Evolutionary conservation across 2,329 filamentous ascomycete genomes (phyloP).

Genomic region (Neofusicoccum umdonicola): DNA sequence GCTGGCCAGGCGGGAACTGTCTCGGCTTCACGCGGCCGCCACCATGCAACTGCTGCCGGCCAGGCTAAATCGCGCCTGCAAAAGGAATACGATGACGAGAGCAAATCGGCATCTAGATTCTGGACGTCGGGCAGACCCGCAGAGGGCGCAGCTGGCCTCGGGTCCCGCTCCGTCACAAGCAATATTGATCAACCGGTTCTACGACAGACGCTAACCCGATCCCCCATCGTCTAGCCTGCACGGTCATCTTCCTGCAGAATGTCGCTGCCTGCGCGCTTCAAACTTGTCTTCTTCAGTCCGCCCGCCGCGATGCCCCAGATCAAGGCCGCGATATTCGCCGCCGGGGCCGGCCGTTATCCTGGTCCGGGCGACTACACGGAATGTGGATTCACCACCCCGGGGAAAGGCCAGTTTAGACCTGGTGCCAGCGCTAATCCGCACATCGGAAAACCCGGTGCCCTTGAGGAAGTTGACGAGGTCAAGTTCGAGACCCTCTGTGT

Average conservation of each 20-base stretch:
- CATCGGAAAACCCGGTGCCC: constrained; percentile 56
- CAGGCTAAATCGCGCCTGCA: background rate
- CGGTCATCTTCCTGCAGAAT: constrained; percentile 1
- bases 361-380: constrained; percentile 44
- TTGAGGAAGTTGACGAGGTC: constrained; percentile 61
- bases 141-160: background rate
- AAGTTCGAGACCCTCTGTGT: constrained; percentile 63
- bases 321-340: constrained; percentile 46
- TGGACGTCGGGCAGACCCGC: constrained; percentile 4
- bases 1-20: background rate
- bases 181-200: background rate
- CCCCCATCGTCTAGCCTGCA: background rate
- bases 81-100: background rate
- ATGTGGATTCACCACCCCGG: constrained; percentile 44
- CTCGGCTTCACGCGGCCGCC: background rate
- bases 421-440: constrained; percentile 60
- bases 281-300: constrained; percentile 48
- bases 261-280: constrained; percentile 31
- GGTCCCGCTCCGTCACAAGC: background rate
- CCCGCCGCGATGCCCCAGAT: constrained; percentile 34
- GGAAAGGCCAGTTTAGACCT: constrained; percentile 66
- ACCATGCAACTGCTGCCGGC: background rate
- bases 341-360: constrained; percentile 45
- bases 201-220: background rate
- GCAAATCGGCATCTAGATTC: constrained; percentile 1